A percentile compares a stretch with the other conserved stretches of the same genome.
Conservation (phyloP, 2,329 filamentous ascomycete species). For the Pseudogymnoascus sp. region DNA sequence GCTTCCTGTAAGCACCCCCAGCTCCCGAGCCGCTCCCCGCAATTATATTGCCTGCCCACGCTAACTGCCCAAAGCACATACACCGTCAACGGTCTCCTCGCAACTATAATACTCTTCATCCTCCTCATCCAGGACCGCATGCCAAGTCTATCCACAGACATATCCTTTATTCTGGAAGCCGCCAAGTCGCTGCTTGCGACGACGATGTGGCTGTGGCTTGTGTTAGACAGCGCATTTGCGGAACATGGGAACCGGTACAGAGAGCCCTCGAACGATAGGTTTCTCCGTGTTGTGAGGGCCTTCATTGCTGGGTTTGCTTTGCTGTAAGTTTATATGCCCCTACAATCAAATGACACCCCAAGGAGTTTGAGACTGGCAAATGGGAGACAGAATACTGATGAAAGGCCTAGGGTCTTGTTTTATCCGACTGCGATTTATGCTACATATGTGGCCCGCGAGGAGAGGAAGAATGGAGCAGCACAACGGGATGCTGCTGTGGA, state of each 20-base stretch:
- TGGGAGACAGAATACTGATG: no score
- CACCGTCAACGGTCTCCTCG: slow-evolving; percentile 15
- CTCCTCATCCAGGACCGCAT: slow-evolving; percentile 17
- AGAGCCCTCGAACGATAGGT: not conserved
- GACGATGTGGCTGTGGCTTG: slow-evolving; percentile 20
- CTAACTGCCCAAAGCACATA: slow-evolving; percentile 8
- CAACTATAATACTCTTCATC: slow-evolving; percentile 18
- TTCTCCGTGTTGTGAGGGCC: slow-evolving; percentile 13
- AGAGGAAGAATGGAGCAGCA: not conserved
- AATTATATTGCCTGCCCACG: not conserved
- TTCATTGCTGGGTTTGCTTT: slow-evolving; percentile 17
- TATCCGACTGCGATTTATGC: slow-evolving; percentile 18
- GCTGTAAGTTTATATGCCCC: slow-evolving; percentile 16
- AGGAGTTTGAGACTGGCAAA: no score
- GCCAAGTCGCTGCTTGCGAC: slow-evolving; percentile 17
- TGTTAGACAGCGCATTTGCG: slow-evolving; percentile 17
- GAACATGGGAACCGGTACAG: not conserved
- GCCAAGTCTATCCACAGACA: not conserved
- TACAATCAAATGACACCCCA: no score
- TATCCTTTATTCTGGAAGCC: slow-evolving; percentile 16
- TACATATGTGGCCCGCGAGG: not conserved
- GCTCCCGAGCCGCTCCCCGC: not conserved
- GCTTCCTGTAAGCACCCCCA: not conserved
- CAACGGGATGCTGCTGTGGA: not conserved
- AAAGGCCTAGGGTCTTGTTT: slow-evolving; percentile 14